Base-by-base conservation (phyloP, 106 monocot species). In the Acorus gramineus region DNA sequence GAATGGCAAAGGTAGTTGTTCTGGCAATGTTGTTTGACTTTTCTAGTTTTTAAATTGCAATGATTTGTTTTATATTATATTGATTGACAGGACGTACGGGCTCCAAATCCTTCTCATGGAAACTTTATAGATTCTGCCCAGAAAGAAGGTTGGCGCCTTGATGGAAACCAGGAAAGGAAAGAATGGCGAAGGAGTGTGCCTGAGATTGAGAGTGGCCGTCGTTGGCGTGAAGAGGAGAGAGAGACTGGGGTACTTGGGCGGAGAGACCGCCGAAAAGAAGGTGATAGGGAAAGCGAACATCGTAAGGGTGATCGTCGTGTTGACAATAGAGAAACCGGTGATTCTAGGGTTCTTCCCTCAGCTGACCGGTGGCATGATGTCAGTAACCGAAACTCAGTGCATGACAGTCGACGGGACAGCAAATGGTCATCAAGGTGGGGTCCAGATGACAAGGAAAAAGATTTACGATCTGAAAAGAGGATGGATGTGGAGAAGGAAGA, bases 371-470 rank as follows among this genome's bases (percentile, higher is more conserved):
- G 80, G 82, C 76, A 78, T 71, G 93, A 93, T 13, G 76, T 71
- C 12, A 51, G 73, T 69, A 64, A 55, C 71, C 88, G 88, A 55
- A 82, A 56, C 66, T 65, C 71, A 49, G 71, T 61, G 5, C 65
- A 76, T 73, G 93, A 93, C 53, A 76, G 71, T 46, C 75, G 87
- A 5, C 82, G 93, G 3, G 93, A 93, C 62, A 89, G 76, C 61
- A 99, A 92, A 69, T 99, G 98, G 98, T 92, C 98, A 61, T 80
- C 89, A 52, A 78, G 98, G 63, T 99, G 98, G 98, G 98, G 98
- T 6, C 98, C 98, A 42, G 98, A 92, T 11, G 92, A 86, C 57
- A 90, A 87, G 64, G 86, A 87, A 6, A 85, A 75, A 67, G 89
- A 94, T n/a, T 7, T 81, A 11, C 76, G 89, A 28, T 43, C 66